Evolutionary conservation across 257 asterid species (phyloP).

Genomic region (Henckelia pumila): DNA sequence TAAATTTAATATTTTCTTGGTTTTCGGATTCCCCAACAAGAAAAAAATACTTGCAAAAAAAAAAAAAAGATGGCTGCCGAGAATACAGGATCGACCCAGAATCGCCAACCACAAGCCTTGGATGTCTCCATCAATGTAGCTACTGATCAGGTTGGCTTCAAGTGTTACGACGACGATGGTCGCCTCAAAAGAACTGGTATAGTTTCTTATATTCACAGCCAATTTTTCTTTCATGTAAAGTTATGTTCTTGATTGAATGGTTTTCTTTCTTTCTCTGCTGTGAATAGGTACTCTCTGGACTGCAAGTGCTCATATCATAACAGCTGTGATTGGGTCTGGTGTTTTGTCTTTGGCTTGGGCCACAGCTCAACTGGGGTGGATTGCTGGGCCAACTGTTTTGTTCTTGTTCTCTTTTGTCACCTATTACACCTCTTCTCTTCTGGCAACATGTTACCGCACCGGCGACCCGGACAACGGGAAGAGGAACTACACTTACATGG

Average conservation of each 20-base stretch:
- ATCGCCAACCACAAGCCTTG: background rate
- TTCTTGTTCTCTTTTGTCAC: conserved; percentile 54
- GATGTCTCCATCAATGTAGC: conserved; percentile 25
- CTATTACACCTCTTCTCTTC: conserved; percentile 53
- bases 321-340: conserved; percentile 64
- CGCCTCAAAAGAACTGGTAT: conserved; percentile 51
- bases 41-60: no score
- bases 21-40: background rate
- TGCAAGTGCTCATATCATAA: conserved; percentile 61
- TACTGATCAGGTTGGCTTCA: conserved; percentile 29
- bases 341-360: conserved; percentile 69
- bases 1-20: no score
- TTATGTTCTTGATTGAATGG: background rate
- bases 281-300: conserved; percentile 51
- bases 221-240: background rate
- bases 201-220: no score
- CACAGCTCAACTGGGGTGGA: conserved; percentile 59
- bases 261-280: no score
- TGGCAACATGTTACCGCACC: conserved; percentile 44
- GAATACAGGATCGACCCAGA: background rate
- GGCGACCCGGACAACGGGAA: conserved; percentile 45
- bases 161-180: conserved; percentile 53
- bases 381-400: conserved; percentile 56
- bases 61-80: background rate
- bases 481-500: conserved; percentile 58